Conservation (phyloP, 106 monocot genomes). For the Alisma plantagoaquatica region DNA sequence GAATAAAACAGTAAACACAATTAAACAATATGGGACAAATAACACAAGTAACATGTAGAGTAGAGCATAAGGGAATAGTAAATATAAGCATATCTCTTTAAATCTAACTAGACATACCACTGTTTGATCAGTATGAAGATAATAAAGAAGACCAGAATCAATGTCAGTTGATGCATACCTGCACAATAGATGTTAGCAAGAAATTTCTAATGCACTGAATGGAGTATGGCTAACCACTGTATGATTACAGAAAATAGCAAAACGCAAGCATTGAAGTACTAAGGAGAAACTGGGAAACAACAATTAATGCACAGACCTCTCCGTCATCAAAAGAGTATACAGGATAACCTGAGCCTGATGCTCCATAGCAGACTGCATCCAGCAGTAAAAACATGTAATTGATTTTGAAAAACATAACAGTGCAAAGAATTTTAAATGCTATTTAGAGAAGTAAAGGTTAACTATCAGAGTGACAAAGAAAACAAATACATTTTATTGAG, state of each 20-base stretch:
- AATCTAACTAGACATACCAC: conserved; percentile 48
- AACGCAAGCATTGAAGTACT: too few species aligned
- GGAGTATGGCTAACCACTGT: not conserved
- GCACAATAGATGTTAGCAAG: conserved; percentile 8
- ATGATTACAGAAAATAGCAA: not conserved
- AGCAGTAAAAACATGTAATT: too few species aligned
- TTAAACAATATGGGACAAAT: too few species aligned
- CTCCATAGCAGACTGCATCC: conserved; percentile 63
- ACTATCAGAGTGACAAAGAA: too few species aligned
- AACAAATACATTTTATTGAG: too few species aligned
- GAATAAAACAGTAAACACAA: too few species aligned
- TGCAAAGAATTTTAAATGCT: not conserved
- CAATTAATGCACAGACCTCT: conserved; percentile 71
- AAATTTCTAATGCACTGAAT: not conserved
- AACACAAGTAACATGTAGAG: too few species aligned
- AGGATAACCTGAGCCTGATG: conserved; percentile 88
- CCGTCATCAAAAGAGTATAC: conserved; percentile 91
- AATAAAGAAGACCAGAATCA: conserved; percentile 88
- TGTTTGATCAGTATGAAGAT: conserved; percentile 88
- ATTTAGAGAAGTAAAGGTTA: too few species aligned
- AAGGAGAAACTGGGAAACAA: too few species aligned
- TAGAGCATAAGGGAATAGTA: too few species aligned
- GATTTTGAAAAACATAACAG: not conserved
- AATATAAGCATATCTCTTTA: too few species aligned
- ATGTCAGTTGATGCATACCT: conserved; percentile 71